phyloP scores from a whole-genome alignment of 331 rosid species.

The Arachis monticola region DNA sequence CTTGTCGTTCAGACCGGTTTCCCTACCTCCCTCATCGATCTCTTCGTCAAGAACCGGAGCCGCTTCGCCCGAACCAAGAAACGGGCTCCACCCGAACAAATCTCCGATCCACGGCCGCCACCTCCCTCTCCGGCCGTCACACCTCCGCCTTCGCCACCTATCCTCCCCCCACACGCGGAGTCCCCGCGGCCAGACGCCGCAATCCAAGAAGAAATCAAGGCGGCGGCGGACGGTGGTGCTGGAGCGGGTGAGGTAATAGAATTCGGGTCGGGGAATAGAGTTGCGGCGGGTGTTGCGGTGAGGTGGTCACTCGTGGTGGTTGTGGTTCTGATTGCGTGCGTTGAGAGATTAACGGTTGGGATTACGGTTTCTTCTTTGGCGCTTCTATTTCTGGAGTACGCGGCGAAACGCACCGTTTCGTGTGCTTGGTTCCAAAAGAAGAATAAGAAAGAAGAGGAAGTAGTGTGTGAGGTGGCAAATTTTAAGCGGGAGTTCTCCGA shows the following conservation, averaged over 20 bases:
- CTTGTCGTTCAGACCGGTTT: constrained; percentile 90
- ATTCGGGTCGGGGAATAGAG: constrained; percentile 1
- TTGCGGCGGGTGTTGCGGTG: constrained; percentile 29
- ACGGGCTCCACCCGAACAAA: constrained; percentile 14
- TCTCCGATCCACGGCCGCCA: constrained; percentile 31
- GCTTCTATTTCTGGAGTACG: constrained; percentile 59
- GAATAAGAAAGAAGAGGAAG: background rate
- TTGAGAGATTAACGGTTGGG: constrained; percentile 56
- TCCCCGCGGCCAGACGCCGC: background rate
- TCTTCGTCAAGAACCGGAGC: constrained; percentile 77
- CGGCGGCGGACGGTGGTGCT: background rate
- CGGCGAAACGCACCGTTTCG: constrained; percentile 44
- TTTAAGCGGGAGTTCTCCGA: constrained; percentile 19
- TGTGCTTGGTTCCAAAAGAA: constrained; percentile 22
- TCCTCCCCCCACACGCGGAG: background rate
- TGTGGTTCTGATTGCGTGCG: constrained; percentile 48
- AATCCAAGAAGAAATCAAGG: background rate
- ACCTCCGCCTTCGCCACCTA: background rate
- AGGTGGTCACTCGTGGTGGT: constrained; percentile 53
- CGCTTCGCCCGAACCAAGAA: constrained; percentile 47
- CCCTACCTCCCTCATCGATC: constrained; percentile 92
- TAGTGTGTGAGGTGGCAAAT: background rate
- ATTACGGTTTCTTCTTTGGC: constrained; percentile 72
- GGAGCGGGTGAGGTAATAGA: constrained; percentile 5
- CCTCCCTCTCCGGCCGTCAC: constrained; percentile 33